phyloP scores from a whole-genome alignment of 331 rosid genomes.

The Ulmus americana region DNA sequence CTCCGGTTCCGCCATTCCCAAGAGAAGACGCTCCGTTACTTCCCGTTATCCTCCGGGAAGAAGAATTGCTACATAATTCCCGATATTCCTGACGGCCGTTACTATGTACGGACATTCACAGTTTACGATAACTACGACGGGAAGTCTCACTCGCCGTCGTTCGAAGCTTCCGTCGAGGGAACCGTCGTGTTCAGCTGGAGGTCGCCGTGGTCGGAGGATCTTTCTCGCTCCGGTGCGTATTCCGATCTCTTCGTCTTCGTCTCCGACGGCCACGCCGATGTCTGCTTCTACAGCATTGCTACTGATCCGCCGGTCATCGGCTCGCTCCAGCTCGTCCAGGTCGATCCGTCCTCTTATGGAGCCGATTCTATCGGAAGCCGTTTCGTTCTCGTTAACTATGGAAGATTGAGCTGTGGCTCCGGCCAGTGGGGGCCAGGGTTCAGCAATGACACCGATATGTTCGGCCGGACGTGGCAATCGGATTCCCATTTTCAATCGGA shows the following conservation, averaged over 20 bases:
- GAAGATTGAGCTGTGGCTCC: constrained; percentile 63
- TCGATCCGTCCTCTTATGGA: constrained; percentile 60
- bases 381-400: constrained; percentile 65
- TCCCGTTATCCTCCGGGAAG: constrained; percentile 70
- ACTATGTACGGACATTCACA: constrained; percentile 71
- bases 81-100: constrained; percentile 47
- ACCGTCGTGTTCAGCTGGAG: constrained; percentile 88
- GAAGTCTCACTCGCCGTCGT: constrained; percentile 74
- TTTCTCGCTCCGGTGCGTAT: constrained; percentile 67
- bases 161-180: constrained; percentile 72
- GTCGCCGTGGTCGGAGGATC: constrained; percentile 64
- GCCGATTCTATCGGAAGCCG: constrained; percentile 25
- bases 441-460: constrained; percentile 55
- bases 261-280: constrained; percentile 44
- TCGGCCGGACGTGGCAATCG: constrained; percentile 84
- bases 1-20: constrained; percentile 52
- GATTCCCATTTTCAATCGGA: constrained; percentile 30
- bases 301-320: constrained; percentile 86
- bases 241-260: constrained; percentile 64
- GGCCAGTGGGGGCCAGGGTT: constrained; percentile 83
- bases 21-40: constrained; percentile 87
- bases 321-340: constrained; percentile 56
- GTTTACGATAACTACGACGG: constrained; percentile 97
- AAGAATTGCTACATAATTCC: constrained; percentile 82
- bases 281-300: constrained; percentile 82